phyloP scores from a whole-genome alignment of 2,329 filamentous ascomycete genomes.

The Diaporthe longicolla region DNA sequence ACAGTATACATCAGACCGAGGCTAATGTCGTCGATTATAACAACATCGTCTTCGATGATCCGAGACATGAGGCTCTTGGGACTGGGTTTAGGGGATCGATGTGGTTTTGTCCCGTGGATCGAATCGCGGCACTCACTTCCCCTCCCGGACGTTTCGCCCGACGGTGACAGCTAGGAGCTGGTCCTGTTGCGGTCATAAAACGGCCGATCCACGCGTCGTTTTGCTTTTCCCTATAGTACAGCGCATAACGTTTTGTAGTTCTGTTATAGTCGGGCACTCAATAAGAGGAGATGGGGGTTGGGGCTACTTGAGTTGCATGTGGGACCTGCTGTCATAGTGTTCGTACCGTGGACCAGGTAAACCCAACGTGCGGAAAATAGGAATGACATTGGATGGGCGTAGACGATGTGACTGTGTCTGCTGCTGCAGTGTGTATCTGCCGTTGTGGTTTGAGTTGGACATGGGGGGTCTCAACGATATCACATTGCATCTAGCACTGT shows the following conservation, averaged over 20 bases:
- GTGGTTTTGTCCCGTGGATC: slow-evolving; percentile 1
- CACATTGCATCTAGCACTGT: slow-evolving; percentile 17
- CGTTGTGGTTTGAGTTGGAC: neutral
- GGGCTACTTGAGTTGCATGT: neutral
- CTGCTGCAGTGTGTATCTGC: slow-evolving; percentile 7
- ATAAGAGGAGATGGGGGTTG: neutral
- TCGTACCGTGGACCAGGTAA: slow-evolving; percentile 3
- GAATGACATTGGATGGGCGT: neutral
- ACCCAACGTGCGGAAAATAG: neutral
- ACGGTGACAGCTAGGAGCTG: slow-evolving; percentile 13
- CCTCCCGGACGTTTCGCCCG: slow-evolving; percentile 22
- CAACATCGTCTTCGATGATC: neutral
- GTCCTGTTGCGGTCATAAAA: slow-evolving; percentile 32
- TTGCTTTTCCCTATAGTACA: slow-evolving; percentile 14
- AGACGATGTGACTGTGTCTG: slow-evolving; percentile 14
- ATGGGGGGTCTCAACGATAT: neutral
- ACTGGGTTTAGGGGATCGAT: neutral
- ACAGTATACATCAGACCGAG: too few relatives aligned
- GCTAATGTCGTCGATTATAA: neutral
- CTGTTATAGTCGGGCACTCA: neutral
- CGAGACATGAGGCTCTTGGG: slow-evolving; percentile 3
- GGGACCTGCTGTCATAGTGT: neutral
- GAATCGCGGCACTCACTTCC: neutral
- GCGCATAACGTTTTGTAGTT: neutral
- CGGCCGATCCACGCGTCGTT: slow-evolving; percentile 22